Conservation (phyloP, 148 eudicot genomes). For the Dianthus caryophyllus region DNA sequence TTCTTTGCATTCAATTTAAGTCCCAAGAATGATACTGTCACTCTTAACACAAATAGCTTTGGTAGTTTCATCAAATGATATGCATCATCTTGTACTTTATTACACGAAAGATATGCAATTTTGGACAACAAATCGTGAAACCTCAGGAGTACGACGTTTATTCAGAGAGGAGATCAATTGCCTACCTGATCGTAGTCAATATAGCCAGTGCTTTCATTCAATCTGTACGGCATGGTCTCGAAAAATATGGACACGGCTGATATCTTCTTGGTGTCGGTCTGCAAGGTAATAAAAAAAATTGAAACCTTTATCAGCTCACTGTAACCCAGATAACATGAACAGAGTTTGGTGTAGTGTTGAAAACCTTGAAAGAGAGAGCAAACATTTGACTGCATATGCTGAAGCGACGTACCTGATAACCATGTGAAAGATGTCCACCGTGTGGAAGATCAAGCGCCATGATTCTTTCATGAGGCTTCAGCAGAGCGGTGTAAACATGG, state of each 20-base stretch:
- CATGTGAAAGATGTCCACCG: conserved; percentile 99
- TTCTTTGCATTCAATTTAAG: background rate
- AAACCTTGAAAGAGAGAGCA: background rate
- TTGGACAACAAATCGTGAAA: background rate
- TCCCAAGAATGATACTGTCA: background rate
- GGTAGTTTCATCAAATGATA: background rate
- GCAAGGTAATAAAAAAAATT: conserved; percentile 22
- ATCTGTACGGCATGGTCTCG: conserved; percentile 98
- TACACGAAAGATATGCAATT: background rate
- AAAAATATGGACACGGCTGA: conserved; percentile 94
- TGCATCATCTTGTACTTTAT: background rate
- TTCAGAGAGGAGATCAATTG: background rate
- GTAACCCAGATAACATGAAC: background rate
- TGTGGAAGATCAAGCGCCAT: conserved; percentile 99
- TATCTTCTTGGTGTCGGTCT: conserved; percentile 99
- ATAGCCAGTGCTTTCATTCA: conserved; percentile 86
- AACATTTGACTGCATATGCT: background rate
- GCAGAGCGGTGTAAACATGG: conserved; percentile 89
- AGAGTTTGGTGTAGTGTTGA: background rate
- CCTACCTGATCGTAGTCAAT: conserved; percentile 96
- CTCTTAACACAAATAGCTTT: background rate
- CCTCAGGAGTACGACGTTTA: background rate
- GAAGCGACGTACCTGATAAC: conserved; percentile 70
- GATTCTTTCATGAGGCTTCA: conserved; percentile 98
- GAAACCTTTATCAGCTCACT: background rate